These are phyloP conservation scores for Trametes sanguinea DNA, from an alignment of 768 basidiomycete genomes.

Conservation along the genomic window DNA sequence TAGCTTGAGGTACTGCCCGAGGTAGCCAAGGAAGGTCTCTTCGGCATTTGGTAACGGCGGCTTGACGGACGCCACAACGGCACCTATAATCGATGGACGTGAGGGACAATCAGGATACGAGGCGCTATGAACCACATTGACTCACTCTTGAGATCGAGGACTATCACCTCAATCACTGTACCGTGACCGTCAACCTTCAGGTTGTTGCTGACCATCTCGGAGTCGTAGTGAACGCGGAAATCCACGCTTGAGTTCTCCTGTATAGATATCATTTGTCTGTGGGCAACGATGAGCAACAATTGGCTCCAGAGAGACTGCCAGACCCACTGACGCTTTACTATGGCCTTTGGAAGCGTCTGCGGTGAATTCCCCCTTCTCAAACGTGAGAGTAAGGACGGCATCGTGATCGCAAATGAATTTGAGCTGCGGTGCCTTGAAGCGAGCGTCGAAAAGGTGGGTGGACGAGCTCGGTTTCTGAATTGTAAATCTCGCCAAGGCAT, in stretches of 20 bases:
- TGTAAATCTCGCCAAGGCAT: slow-evolving; percentile 24
- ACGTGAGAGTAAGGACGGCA: slow-evolving; percentile 29
- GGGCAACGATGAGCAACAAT: not conserved
- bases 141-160: slow-evolving; percentile 25
- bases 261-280: not conserved
- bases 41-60: slow-evolving; percentile 17
- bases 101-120: not conserved
- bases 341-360: slow-evolving; percentile 20
- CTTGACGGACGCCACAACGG: not conserved
- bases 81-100: not conserved
- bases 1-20: slow-evolving; percentile 29
- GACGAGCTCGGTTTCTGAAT: slow-evolving; percentile 15
- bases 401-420: slow-evolving; percentile 39
- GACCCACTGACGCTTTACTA: not conserved
- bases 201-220: slow-evolving; percentile 26
- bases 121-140: not conserved
- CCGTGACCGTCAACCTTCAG: slow-evolving; percentile 27
- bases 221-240: slow-evolving; percentile 30
- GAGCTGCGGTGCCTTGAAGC: slow-evolving; percentile 31
- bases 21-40: slow-evolving; percentile 9
- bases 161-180: slow-evolving; percentile 22
- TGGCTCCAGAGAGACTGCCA: not conserved
- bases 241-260: slow-evolving; percentile 4
- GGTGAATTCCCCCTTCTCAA: slow-evolving; percentile 30
- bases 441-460: slow-evolving; percentile 17